A percentile compares a stretch with the other conserved stretches of the same genome.
phyloP scores from a whole-genome alignment of 179 eudicot genomes.

The Spinacia oleracea region DNA sequence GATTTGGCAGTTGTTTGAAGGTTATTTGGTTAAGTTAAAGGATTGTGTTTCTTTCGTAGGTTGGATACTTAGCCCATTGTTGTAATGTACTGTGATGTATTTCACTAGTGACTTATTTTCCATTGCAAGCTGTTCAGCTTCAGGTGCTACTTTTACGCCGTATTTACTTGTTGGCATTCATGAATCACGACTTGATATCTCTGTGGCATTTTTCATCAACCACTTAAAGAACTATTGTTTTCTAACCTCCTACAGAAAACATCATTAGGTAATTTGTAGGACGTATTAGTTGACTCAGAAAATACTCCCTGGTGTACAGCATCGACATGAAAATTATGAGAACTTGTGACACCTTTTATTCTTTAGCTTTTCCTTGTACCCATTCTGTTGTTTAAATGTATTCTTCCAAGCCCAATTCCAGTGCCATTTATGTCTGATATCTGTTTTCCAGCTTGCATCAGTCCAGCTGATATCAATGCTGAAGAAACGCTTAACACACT shows the following conservation, averaged over 20 bases:
- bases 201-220: background rate
- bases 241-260: background rate
- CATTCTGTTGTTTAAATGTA: conserved; percentile 6
- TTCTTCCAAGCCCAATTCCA: background rate
- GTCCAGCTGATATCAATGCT: conserved; percentile 99
- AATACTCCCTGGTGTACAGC: background rate
- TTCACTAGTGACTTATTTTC: background rate
- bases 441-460: conserved; percentile 81
- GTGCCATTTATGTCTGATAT: conserved; percentile 23
- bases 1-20: background rate
- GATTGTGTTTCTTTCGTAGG: no score
- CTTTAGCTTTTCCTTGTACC: background rate
- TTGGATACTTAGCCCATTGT: background rate
- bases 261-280: background rate
- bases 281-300: background rate
- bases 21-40: background rate
- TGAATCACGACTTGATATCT: background rate
- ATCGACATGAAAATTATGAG: background rate
- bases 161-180: background rate
- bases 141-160: background rate
- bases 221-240: background rate
- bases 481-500: conserved; percentile 99
- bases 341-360: background rate
- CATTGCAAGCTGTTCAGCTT: conserved; percentile 2
- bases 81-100: no score